Evolutionary conservation across 2,329 filamentous ascomycete genomes (phyloP), one percentile per base, ranked within the genome.

Genomic region (Pseudopithomyces maydicus): DNA sequence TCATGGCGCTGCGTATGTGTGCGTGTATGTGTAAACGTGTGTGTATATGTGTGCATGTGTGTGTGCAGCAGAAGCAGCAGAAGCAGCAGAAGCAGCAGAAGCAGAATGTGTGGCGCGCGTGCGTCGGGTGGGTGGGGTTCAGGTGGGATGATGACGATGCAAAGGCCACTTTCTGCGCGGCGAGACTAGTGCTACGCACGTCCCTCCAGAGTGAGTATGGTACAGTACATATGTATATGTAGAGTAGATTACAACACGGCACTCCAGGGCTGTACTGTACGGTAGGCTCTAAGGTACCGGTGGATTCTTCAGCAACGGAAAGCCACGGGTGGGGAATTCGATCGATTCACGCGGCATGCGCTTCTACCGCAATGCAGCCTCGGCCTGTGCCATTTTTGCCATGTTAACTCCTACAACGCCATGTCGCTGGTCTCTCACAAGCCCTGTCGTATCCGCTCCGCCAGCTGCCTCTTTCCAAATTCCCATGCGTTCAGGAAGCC

Each of bases 401-500:
- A 56, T 45, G 26, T 52, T 36, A 67, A 72, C 67, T 67, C 70
- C 71, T 65, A 53, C 70, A 71, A 74, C 70, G 70, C 71, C 71
- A 54, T 61, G 49, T 61, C 61, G 56, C 54, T 55, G 53, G 57
- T 58, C 55, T 55, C 36, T 47, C 51, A 75, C 54, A 75, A 61
- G 57, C 91, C 90, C 78, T 96, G 91, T 74, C 94, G 87, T 83
- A 97, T 83, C 84, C 92, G 90, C 79, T 97, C 93, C 43, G 91
- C 90, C 73, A 97, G 79, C 79, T 96, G 94, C 70, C 89, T 89
- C 83, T 95, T 96, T 75, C 93, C 94, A 76, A 97, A 90, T 76
- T 97, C 91, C 78, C 93, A 95, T 65, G 94, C 83, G 80, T 97
- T 97, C 78, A 97, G 88, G 76, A 98, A 87, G 49, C 94, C 94